Base-by-base conservation (phyloP, 495 filamentous ascomycete species). In the Acidiella bohemica region DNA sequence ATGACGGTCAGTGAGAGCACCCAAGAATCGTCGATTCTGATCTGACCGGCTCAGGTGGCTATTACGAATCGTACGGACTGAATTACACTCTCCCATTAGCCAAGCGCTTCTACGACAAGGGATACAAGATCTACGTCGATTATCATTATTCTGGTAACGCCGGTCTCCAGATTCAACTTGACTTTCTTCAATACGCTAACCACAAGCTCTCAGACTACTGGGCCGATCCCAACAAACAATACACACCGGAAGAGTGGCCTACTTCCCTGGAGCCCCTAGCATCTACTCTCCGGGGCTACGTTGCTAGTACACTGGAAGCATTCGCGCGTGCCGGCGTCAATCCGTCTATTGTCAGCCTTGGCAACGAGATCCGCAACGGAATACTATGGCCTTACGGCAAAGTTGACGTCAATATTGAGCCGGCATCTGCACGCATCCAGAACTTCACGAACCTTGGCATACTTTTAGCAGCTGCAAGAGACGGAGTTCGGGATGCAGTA, bases 301-400 rank as follows among this genome's bases (percentile, higher is more conserved):
- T 65, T 12, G 58, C 55, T 16, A 48, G 51, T 19, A 62, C 61
- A 1, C 44, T 66, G 16, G 34, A 60, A 30, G 55, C 63, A 8
- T 58, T 67, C 19, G 24, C 53, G 5, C 36, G 54, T 5, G 58
- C 47, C 8, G 46, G 50, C 16, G 52, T 67, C 20, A 43, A 54
- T 5, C 54, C 67, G 16, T 41, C 53, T 20, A 27, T 68, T 12
- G 59, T 67, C 16, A 43, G 47, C 22, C 49, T 67, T 19, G 65
- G 65, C 16, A 67, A 67, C 37, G 65, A 68, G 42, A 66, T 67
- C 44, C 50, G 63, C 6, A 48, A 62, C 23, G 65, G 65, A 0
- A 59, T 68, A 50, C 60, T 68, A 11, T 67, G 62, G 58, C 65
- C 65, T 4, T 33, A 54, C 0, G 65, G 64, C 5, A 41, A 62